Conservation (phyloP, 139 green algal species). For the Picochlorum sp. region DNA sequence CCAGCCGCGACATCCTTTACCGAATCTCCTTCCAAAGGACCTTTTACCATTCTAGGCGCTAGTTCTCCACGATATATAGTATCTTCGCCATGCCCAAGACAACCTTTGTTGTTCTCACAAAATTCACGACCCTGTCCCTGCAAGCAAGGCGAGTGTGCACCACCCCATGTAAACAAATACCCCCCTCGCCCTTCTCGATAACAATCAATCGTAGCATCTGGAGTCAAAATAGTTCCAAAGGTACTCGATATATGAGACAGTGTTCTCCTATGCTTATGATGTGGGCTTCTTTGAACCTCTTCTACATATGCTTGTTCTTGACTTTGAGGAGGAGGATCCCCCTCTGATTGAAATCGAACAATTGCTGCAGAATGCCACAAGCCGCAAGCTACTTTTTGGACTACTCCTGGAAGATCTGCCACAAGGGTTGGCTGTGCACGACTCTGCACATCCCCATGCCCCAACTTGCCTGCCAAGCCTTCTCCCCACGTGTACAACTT, state of each 20-base stretch:
- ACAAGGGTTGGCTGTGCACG: conserved; percentile 32
- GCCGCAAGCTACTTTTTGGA: conserved; percentile 68
- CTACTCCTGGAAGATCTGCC: conserved; percentile 31
- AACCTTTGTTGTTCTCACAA: conserved; percentile 49
- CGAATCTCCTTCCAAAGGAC: conserved; percentile 13
- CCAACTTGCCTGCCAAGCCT: conserved; percentile 78
- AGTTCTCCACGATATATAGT: conserved; percentile 37
- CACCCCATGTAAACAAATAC: conserved; percentile 71
- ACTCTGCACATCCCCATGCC: conserved; percentile 50
- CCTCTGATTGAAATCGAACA: conserved; percentile 5
- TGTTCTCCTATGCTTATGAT: no score
- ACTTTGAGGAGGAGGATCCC: not conserved
- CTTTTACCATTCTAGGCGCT: conserved; percentile 38
- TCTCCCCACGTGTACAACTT: conserved; percentile 89
- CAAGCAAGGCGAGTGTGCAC: conserved; percentile 27
- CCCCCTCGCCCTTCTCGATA: conserved; percentile 33
- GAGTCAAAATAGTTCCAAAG: not conserved
- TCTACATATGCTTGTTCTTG: not conserved
- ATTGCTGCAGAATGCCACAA: conserved; percentile 88
- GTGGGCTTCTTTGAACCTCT: not conserved
- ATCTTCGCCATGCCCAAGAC: conserved; percentile 55
- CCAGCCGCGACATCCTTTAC: conserved; percentile 58
- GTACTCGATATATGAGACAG: not conserved
- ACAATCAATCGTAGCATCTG: not conserved
- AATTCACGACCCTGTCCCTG: conserved; percentile 11